Base-by-base conservation (phyloP, 805 yeast genomes). In the Sugiyamaella americana region DNA sequence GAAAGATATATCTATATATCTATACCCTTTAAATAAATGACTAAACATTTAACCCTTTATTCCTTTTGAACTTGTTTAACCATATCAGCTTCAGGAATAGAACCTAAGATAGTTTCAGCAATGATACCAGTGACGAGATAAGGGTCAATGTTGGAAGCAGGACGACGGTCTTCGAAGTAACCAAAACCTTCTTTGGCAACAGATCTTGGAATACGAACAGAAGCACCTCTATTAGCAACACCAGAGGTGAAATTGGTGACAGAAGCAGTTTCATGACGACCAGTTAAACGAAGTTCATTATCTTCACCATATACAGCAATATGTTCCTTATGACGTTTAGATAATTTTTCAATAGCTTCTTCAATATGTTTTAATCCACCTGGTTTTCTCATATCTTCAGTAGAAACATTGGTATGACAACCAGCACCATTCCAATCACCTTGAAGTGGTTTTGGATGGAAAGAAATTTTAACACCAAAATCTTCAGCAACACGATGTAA, bases 171-270 rank as follows among this genome's bases (percentile, higher is more conserved):
- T 79, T 93, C 98, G 64, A 93, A 91, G 82, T 93, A 93, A 51
- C 98, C 98, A 73, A 72, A 87, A 52, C 97, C 97, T 71, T 89
- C 98, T 72, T 87, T 87, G 68, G 95, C 95, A 60, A 93, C 98
- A 39, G 96, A 83, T 78, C 98, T 84, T 74, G 98, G 98, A 68
- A 93, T 93, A 81, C 98, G 88, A 59, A 93, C 80, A 21, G 97
- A 89, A 52, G 96, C 96, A 74, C 98, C 98, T 79, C 98, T 86
- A 87, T 93, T 93, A 67, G 98, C 98, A 59, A 93, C 98, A 78
- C 98, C 98, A 51, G 88, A 80, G 41, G 95, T 84, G 79, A 91
- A 93, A 44, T 79, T 70, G 58, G 86, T 83, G 80, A 87, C 80
- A 40, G 95, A 84, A 43, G 98, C 98, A 57, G 98, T 93, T 79